Evolutionary conservation across 352 stramenopile species (phyloP), one percentile per base, ranked within the genome.

Genomic region (Saprolegnia diclina): DNA sequence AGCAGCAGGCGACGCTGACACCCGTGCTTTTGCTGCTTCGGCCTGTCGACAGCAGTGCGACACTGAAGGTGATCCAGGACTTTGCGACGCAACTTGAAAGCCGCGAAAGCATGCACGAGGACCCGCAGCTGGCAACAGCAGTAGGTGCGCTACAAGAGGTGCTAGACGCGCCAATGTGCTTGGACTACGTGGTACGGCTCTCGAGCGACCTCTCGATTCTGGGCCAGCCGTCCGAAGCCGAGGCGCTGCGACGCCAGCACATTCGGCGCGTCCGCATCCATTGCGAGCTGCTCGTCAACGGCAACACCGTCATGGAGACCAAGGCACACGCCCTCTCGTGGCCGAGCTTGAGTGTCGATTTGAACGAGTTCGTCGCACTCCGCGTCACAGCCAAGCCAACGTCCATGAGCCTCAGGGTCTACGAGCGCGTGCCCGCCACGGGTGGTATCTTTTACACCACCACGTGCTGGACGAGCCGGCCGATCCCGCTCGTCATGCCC

Each of bases 401-500:
- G 19, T 74, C 77, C 0, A 73, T 89, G 9, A 76, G 75, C 13
- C 56, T 80, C 45, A 74, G 78, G 53, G 74, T 91, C 24, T 80
- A 83, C 44, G 80, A 91, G 63, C 70, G 69, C 14, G 73, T 80
- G 53, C 64, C 53, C 4, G 11, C 24, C 29, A 35, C 48, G 29
- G 44, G 24, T 44, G 37, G 29, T 32, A 53, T 1, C 65, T 65
- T 22, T 9, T 73, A 24, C 56, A 42, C n/a, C 74, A 87, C 46
- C 66, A 75, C 14, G 48, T 80, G 9, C 52, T 90, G 4, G 52
- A 89, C 83, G 5, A 85, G 76, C n/a, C 72, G 69, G 35, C 59
- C 79, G 19, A 73, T 90, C 18, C 75, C 82, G 13, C 52, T 90
- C 22, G 46, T 87, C 16, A 54, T 91, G 3, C 82, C 83, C 3